Percentiles rank a stretch among this genome's conserved stretches.
These are phyloP conservation scores for Kwoniella heveanensis DNA, from an alignment of 768 basidiomycete species.

Conservation along the genomic window DNA sequence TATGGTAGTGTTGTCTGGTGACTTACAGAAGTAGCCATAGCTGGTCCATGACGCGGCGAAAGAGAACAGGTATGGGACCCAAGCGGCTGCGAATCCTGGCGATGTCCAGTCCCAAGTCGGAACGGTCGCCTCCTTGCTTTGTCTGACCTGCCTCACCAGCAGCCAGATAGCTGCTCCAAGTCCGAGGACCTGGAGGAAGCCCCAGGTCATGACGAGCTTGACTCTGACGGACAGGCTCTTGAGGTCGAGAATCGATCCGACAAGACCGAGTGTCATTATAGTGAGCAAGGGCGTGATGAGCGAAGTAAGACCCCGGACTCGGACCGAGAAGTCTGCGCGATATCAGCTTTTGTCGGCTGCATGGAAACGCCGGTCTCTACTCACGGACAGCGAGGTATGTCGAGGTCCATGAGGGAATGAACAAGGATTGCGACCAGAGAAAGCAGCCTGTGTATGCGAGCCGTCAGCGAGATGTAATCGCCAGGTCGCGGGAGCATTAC, in stretches of 20 bases:
- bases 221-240: slow-evolving; percentile 7
- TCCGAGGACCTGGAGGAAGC: slow-evolving; percentile 10
- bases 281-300: slow-evolving; percentile 17
- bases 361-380: neutral
- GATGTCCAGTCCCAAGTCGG: slow-evolving; percentile 12
- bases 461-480: too few species aligned
- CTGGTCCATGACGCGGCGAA: slow-evolving; percentile 8
- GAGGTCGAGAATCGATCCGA: slow-evolving; percentile 15
- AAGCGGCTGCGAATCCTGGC: slow-evolving; percentile 13
- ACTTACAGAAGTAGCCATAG: slow-evolving; percentile 17
- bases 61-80: slow-evolving; percentile 10
- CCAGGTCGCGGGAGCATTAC: too few species aligned
- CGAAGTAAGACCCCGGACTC: slow-evolving; percentile 16
- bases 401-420: slow-evolving; percentile 23
- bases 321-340: slow-evolving; percentile 17
- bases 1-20: too few species aligned
- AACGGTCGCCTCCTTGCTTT: neutral
- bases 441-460: slow-evolving; percentile 8
- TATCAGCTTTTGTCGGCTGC: neutral
- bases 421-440: slow-evolving; percentile 19
- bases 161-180: slow-evolving; percentile 16
- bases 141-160: slow-evolving; percentile 10
- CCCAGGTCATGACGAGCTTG: slow-evolving; percentile 25
- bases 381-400: slow-evolving; percentile 13
- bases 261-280: slow-evolving; percentile 5